Percentiles rank a stretch among this genome's conserved stretches.
These are phyloP conservation scores for Rhytidiadelphus loreus DNA, from an alignment of 225 moss, liverwort and hornwort genomes.

Conservation along the genomic window DNA sequence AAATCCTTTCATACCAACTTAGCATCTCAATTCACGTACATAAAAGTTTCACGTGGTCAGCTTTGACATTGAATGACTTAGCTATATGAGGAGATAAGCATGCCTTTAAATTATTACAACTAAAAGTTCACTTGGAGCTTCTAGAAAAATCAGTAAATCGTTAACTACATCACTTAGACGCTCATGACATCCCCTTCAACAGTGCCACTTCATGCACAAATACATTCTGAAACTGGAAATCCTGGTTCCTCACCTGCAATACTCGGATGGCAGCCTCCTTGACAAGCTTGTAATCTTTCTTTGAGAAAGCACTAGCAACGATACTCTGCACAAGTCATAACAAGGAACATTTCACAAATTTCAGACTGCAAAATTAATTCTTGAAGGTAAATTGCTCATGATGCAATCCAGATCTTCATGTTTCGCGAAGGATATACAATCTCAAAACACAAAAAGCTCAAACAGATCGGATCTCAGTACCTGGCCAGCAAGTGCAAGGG, in stretches of 20 bases:
- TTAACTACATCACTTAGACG: background rate
- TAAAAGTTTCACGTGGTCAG: background rate
- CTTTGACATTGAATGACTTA: background rate
- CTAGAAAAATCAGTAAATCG: background rate
- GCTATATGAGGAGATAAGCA: background rate
- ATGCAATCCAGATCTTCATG: background rate
- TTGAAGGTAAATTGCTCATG: background rate
- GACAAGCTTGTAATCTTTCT: slow-evolving; percentile 27
- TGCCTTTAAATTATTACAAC: background rate
- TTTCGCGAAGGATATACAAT: background rate
- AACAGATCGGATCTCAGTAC: background rate
- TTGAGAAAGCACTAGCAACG: slow-evolving; percentile 35
- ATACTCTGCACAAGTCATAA: slow-evolving; percentile 23
- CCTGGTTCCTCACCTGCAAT: slow-evolving; percentile 18
- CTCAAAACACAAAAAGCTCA: background rate
- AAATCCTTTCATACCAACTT: background rate
- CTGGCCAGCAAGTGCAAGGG: slow-evolving; percentile 49
- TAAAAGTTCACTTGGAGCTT: background rate
- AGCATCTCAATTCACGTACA: background rate
- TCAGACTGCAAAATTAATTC: background rate
- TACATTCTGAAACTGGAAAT: background rate
- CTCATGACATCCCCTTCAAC: background rate
- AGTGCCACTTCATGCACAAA: background rate
- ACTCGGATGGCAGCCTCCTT: slow-evolving; percentile 41
- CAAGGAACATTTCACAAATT: background rate